Evolutionary conservation across 352 stramenopile genomes (phyloP).

Genomic region (Globisporangium canariense): DNA sequence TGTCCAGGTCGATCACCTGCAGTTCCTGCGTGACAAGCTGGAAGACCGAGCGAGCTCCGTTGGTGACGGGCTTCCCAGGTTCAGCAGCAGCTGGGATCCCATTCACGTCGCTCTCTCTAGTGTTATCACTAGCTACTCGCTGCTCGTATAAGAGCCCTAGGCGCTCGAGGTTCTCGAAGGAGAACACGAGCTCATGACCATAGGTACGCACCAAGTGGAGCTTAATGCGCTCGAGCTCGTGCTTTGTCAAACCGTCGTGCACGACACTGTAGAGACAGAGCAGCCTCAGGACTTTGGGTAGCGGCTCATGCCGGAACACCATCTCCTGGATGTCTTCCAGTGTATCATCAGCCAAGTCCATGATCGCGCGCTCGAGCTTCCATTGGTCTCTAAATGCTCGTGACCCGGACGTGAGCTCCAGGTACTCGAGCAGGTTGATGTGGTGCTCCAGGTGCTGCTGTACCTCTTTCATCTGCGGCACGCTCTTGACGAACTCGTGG

Average conservation of each 20-base stretch:
- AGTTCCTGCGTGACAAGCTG: conserved; percentile 28
- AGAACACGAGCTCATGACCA: conserved; percentile 70
- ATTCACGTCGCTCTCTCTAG: background rate
- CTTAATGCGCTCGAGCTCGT: conserved; percentile 43
- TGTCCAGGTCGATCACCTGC: conserved; percentile 49
- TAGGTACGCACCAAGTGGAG: conserved; percentile 65
- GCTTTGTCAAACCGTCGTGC: conserved; percentile 35
- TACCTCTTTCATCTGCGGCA: conserved; percentile 54
- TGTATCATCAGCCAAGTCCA: conserved; percentile 39
- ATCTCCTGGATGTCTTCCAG: conserved; percentile 52
- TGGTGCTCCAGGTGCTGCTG: conserved; percentile 59
- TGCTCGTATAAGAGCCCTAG: conserved; percentile 46
- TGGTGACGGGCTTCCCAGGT: background rate
- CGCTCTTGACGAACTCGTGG: conserved; percentile 65
- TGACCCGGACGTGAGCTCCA: conserved; percentile 41
- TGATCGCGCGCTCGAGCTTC: conserved; percentile 62
- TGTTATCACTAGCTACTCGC: background rate
- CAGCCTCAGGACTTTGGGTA: conserved; percentile 54
- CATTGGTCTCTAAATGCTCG: conserved; percentile 61
- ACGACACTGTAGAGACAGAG: conserved; percentile 61
- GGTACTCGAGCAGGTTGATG: conserved; percentile 53
- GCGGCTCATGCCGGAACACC: conserved; percentile 51
- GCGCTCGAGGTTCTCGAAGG: conserved; percentile 56
- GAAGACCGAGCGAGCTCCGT: conserved; percentile 24
- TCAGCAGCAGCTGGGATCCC: background rate